A percentile compares a stretch with the other conserved stretches of the same genome.
Evolutionary conservation across 2,329 filamentous ascomycete species (phyloP).

Genomic region (Pseudocercospora ulei): DNA sequence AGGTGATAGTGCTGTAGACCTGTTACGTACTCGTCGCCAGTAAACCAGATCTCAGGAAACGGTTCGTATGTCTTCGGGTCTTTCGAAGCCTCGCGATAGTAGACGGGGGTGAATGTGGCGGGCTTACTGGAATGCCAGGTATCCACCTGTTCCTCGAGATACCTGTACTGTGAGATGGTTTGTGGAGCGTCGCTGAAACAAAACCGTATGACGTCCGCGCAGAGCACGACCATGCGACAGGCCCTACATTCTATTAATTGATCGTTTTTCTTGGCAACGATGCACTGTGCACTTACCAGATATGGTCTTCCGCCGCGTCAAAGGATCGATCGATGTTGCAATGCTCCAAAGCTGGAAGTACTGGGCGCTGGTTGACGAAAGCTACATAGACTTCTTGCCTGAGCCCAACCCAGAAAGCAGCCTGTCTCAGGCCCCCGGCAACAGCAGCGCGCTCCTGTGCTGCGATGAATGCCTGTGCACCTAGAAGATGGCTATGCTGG

Average conservation of each 20-base stretch:
- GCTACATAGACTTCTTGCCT: slow-evolving; percentile 53
- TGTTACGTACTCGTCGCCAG: slow-evolving; percentile 50
- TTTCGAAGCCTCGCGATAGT: no score
- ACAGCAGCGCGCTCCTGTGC: slow-evolving; percentile 29
- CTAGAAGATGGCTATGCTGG: slow-evolving; percentile 29
- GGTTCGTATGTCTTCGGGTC: slow-evolving; percentile 36
- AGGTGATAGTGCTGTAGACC: slow-evolving; percentile 53
- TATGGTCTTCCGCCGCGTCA: slow-evolving; percentile 43
- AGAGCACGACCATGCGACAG: slow-evolving; percentile 53
- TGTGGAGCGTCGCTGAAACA: slow-evolving; percentile 46
- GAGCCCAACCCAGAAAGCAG: slow-evolving; percentile 50
- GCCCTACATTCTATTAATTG: slow-evolving; percentile 35
- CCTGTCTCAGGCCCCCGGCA: slow-evolving; percentile 38
- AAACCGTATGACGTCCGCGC: slow-evolving; percentile 55
- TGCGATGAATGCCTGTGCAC: slow-evolving; percentile 33
- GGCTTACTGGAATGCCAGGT: slow-evolving; percentile 45
- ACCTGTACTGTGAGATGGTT: slow-evolving; percentile 36
- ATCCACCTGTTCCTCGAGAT: slow-evolving; percentile 41
- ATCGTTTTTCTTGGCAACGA: background rate
- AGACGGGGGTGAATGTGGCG: slow-evolving; percentile 48
- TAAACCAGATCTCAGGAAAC: slow-evolving; percentile 52
- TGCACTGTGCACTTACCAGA: slow-evolving; percentile 34
- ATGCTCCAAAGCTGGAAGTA: slow-evolving; percentile 47
- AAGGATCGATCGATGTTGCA: slow-evolving; percentile 47
- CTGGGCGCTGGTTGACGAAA: slow-evolving; percentile 34